Evolutionary conservation across 257 asterid genomes (phyloP).

Genomic region (Solanum sitiens): DNA sequence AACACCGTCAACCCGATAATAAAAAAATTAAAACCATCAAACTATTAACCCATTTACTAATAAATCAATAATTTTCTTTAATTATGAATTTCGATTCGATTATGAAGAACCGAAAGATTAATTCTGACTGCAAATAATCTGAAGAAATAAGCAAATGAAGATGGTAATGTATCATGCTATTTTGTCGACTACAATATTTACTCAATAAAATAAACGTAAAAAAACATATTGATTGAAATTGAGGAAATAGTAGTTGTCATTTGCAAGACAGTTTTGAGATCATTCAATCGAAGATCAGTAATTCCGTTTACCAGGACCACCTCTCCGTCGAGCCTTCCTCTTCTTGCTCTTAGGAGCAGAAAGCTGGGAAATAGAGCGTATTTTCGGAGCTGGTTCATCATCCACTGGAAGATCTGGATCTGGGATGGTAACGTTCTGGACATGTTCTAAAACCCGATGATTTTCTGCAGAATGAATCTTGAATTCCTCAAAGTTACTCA

Average conservation of each 20-base stretch:
- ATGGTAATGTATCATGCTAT: not conserved
- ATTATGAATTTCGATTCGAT: no score
- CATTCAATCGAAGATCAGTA: conserved; percentile 8
- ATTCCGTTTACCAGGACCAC: conserved; percentile 21
- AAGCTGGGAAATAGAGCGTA: conserved; percentile 42
- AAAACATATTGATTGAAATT: not conserved
- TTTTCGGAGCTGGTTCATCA: conserved; percentile 34
- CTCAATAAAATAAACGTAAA: not conserved
- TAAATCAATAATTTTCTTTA: no score
- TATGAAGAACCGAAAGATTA: not conserved
- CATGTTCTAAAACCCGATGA: conserved; percentile 17
- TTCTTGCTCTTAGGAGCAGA: conserved; percentile 44
- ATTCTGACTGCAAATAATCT: not conserved
- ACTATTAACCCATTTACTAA: no score
- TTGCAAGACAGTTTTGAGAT: not conserved
- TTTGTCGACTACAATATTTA: not conserved
- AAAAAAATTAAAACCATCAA: no score
- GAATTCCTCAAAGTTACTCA: conserved; percentile 29
- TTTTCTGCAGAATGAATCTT: conserved; percentile 24
- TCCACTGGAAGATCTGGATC: conserved; percentile 21
- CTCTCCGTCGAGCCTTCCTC: conserved; percentile 42
- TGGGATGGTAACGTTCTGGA: conserved; percentile 9
- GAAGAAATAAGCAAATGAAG: not conserved
- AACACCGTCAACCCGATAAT: no score
- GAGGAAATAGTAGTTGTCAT: not conserved